Evolutionary conservation across 75 land plant genomes (phyloP), one percentile per base, ranked within the genome.

Genomic region (Pinus tabuliformis): DNA sequence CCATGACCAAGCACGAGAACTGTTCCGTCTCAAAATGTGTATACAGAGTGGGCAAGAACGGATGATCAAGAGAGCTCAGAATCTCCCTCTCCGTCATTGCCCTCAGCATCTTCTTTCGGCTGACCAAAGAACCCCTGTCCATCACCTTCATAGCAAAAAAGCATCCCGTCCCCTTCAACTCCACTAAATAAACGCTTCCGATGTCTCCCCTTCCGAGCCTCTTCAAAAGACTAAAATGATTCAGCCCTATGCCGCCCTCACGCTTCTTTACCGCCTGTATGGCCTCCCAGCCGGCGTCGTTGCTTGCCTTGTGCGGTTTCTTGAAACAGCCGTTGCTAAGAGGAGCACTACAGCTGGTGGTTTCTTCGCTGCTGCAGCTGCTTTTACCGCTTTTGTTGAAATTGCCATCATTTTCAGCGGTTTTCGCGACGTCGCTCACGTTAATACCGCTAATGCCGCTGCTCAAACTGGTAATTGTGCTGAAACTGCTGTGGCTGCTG

Each of bases 11-110:
- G 78, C 79, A 78, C 24, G 79, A 75, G 54, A 73, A 78, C 58
- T 78, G 75, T 13, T 78, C 77, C 30, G 79, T 78, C 79, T 78
- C 79, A 75, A 78, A 78, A 78, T 78, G 79, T 13, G 77, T 18
- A 30, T 78, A 78, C 56, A 78, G 52, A 52, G 79, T 78, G 22
- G 79, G 79, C 72, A 78, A 33, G 33, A 78, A 78, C 3, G 79
- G 79, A 78, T 78, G 79, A 75, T 78, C 79, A 18, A 78, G 39
- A 73, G 30, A 28, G 42, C 56, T 54, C 57, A 78, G 30, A 56
- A 78, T 78, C 39, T 78, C 77, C 61, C 72, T 72, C 20, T 78
- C 79, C 14, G 79, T 78, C 58, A 57, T 49, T 5, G 77, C 79
- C 36, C 79, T 76, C 45, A 78, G 15, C 58, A 78, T 37, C 45